These are phyloP conservation scores for Colletotrichum karsti DNA, from an alignment of 2,329 filamentous ascomycete species.

Conservation along the genomic window DNA sequence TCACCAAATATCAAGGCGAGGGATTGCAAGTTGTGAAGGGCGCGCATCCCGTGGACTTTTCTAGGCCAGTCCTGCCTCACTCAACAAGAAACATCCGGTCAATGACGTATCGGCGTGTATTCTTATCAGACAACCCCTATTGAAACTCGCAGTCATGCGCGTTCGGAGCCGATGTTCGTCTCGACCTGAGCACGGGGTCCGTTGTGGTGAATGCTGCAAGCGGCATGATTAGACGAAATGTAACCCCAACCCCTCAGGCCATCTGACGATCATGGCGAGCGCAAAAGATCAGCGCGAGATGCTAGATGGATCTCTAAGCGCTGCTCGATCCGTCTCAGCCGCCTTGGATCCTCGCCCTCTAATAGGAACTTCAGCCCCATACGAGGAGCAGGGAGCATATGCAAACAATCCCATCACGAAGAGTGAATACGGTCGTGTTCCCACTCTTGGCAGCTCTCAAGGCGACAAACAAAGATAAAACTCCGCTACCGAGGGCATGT, in stretches of 20 bases:
- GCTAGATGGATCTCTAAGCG: not conserved
- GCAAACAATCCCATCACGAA: not conserved
- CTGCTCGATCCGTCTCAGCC: not conserved
- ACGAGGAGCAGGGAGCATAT: not conserved
- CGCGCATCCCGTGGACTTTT: too few relatives aligned
- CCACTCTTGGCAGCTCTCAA: not conserved
- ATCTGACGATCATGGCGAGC: not conserved
- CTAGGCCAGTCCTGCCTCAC: not conserved
- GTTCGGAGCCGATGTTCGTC: not conserved
- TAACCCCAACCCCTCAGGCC: not conserved
- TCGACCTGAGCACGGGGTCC: not conserved
- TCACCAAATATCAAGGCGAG: too few relatives aligned
- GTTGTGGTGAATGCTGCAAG: not conserved
- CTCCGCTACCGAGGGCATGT: constrained; percentile 1
- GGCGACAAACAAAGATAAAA: not conserved
- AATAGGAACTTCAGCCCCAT: not conserved
- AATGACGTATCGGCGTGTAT: not conserved
- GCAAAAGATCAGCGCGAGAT: not conserved
- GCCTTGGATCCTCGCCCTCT: not conserved
- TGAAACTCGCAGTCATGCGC: not conserved
- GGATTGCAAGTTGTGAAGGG: too few relatives aligned
- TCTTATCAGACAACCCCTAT: not conserved
- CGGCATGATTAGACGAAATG: not conserved
- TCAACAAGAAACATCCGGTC: not conserved
- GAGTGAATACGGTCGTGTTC: not conserved